A percentile compares a stretch with the other conserved stretches of the same genome.
Conservation (phyloP, 2,329 filamentous ascomycete species). For the Phialophora tarda region DNA sequence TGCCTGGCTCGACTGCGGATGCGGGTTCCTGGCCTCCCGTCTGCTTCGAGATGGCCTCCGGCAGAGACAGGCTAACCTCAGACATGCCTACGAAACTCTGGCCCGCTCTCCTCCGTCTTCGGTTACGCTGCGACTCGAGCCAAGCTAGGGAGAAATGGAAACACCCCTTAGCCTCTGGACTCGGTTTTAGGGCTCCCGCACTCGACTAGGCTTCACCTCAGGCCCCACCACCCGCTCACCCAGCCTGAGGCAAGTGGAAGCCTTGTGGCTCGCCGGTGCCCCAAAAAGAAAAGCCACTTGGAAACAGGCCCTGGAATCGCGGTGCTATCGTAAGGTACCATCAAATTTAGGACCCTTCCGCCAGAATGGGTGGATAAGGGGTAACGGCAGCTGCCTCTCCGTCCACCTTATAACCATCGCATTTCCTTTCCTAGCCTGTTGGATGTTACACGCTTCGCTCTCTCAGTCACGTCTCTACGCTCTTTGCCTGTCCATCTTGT, state of each 20-base stretch:
- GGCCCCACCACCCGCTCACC: slow-evolving; percentile 33
- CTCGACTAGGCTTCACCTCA: slow-evolving; percentile 16
- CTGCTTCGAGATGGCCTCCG: slow-evolving; percentile 10
- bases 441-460: slow-evolving; percentile 22
- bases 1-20: slow-evolving; percentile 12
- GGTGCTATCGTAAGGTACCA: slow-evolving; percentile 19
- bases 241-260: slow-evolving; percentile 22
- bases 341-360: slow-evolving; percentile 21
- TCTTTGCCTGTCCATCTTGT: slow-evolving; percentile 29
- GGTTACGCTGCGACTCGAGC: slow-evolving; percentile 19
- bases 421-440: slow-evolving; percentile 24
- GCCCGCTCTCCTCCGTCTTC: slow-evolving; percentile 9
- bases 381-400: slow-evolving; percentile 26
- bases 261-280: slow-evolving; percentile 31
- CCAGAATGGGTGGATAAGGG: slow-evolving; percentile 29
- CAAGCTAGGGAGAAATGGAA: slow-evolving; percentile 10
- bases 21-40: slow-evolving; percentile 10
- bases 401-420: slow-evolving; percentile 25
- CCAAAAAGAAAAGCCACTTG: slow-evolving; percentile 30
- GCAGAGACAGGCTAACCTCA: slow-evolving; percentile 4
- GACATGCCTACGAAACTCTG: slow-evolving; percentile 6
- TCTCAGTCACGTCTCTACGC: slow-evolving; percentile 25
- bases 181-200: slow-evolving; percentile 15
- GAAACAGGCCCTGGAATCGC: slow-evolving; percentile 26
- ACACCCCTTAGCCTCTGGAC: slow-evolving; percentile 17